Evolutionary conservation across 129 eudicot species (phyloP).

Genomic region (Mikania micrantha): DNA sequence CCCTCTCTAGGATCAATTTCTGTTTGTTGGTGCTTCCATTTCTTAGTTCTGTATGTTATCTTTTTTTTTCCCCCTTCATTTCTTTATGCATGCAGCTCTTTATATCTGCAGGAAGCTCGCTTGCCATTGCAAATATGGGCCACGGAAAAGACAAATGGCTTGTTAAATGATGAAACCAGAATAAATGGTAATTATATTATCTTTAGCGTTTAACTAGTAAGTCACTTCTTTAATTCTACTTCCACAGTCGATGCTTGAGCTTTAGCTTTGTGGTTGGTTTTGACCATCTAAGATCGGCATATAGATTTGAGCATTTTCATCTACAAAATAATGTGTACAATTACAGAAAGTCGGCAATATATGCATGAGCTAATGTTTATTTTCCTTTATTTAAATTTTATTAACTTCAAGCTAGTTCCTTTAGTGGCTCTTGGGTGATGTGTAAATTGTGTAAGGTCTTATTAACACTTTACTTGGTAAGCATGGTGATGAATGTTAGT

Average conservation of each 20-base stretch:
- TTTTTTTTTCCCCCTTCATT: background rate
- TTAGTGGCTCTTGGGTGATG: background rate
- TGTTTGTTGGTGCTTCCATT: slow-evolving; percentile 12
- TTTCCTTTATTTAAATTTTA: background rate
- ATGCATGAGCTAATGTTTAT: background rate
- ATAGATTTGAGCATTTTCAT: background rate
- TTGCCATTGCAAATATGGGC: slow-evolving; percentile 90
- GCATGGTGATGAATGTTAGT: background rate
- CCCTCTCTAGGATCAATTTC: background rate
- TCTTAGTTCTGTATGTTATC: background rate
- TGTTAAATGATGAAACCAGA: slow-evolving; percentile 49
- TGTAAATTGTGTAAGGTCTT: background rate
- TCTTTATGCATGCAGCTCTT: background rate
- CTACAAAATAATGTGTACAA: background rate
- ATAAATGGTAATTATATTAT: slow-evolving; percentile 43
- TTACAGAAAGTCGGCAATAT: background rate
- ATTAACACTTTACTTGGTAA: background rate
- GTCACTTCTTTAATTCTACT: background rate
- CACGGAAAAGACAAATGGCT: slow-evolving; percentile 70
- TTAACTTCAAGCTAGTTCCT: background rate
- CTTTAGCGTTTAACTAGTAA: slow-evolving; percentile 7
- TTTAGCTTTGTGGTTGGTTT: background rate
- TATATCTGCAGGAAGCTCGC: slow-evolving; percentile 70
- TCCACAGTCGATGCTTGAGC: background rate
- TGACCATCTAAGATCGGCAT: background rate